phyloP scores from a whole-genome alignment of 2,329 filamentous ascomycete genomes.

The Teratosphaeria gauchensis region DNA sequence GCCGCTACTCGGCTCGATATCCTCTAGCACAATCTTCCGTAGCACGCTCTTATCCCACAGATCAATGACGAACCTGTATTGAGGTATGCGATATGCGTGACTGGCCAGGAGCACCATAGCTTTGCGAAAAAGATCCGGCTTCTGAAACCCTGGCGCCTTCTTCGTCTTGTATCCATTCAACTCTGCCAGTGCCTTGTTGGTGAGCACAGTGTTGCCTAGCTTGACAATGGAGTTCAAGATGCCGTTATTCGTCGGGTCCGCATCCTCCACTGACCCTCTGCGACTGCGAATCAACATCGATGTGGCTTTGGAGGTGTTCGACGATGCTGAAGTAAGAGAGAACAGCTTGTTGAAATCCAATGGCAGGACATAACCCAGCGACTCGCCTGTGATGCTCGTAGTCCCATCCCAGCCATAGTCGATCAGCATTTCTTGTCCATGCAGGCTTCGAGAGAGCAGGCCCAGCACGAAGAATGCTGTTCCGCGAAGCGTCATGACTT shows the following conservation, averaged over 20 bases:
- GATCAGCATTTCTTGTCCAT: slow-evolving; percentile 82
- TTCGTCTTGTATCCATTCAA: slow-evolving; percentile 51
- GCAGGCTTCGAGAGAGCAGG: slow-evolving; percentile 80
- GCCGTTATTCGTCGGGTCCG: slow-evolving; percentile 50
- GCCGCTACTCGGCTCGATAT: slow-evolving; percentile 24
- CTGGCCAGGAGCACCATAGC: slow-evolving; percentile 76
- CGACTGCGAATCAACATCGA: slow-evolving; percentile 7
- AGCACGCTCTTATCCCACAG: slow-evolving; percentile 88
- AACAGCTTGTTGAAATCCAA: slow-evolving; percentile 69
- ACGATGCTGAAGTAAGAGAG: slow-evolving; percentile 39
- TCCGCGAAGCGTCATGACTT: slow-evolving; percentile 85
- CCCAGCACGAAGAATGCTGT: slow-evolving; percentile 96
- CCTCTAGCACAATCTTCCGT: slow-evolving; percentile 71
- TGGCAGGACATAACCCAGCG: slow-evolving; percentile 80
- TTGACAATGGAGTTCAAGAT: slow-evolving; percentile 81
- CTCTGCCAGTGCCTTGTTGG: slow-evolving; percentile 76
- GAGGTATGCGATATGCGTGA: slow-evolving; percentile 79
- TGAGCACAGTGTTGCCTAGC: slow-evolving; percentile 85
- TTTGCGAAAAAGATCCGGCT: slow-evolving; percentile 70
- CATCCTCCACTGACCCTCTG: slow-evolving; percentile 14
- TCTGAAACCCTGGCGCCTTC: slow-evolving; percentile 64
- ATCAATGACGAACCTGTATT: slow-evolving; percentile 84
- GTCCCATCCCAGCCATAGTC: slow-evolving; percentile 91
- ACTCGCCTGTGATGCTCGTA: slow-evolving; percentile 70
- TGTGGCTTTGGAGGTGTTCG: slow-evolving; percentile 2